Conservation (phyloP, 2,329 filamentous ascomycete species). For the Chrysoporthe puriensis region DNA sequence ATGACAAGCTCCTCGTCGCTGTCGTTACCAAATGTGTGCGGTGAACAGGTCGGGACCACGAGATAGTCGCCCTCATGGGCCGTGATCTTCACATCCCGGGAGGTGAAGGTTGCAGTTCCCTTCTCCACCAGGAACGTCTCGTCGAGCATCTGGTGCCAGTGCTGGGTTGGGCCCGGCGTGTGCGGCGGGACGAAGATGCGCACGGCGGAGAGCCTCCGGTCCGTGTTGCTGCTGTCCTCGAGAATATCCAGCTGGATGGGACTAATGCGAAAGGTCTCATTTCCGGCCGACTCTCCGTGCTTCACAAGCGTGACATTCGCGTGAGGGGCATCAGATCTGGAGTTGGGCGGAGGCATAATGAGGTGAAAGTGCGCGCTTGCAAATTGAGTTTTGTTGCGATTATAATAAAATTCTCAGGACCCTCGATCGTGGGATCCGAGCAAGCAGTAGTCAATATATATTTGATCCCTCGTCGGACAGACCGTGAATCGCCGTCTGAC, state of each 20-base stretch:
- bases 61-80: conserved; percentile 57
- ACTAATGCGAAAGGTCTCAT: conserved; percentile 9
- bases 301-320: conserved; percentile 16
- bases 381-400: no score
- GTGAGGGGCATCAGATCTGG: conserved; percentile 12
- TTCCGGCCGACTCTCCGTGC: background rate
- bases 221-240: conserved; percentile 18
- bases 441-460: background rate
- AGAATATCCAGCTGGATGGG: conserved; percentile 9
- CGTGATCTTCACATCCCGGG: conserved; percentile 49
- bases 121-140: conserved; percentile 59
- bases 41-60: conserved; percentile 56
- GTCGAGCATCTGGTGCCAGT: conserved; percentile 63
- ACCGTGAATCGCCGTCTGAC: no score
- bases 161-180: conserved; percentile 50
- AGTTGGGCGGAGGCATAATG: conserved; percentile 14
- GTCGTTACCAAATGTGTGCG: conserved; percentile 61
- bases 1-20: conserved; percentile 57
- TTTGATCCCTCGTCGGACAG: no score
- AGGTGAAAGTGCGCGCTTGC: background rate
- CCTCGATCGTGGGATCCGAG: background rate
- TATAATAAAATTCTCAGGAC: background rate
- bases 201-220: conserved; percentile 38
- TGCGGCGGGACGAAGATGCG: conserved; percentile 50
- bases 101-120: conserved; percentile 56